A percentile compares a stretch with the other conserved stretches of the same genome.
Conservation (phyloP, 345 rosid genomes). For the Boechera stricta region DNA sequence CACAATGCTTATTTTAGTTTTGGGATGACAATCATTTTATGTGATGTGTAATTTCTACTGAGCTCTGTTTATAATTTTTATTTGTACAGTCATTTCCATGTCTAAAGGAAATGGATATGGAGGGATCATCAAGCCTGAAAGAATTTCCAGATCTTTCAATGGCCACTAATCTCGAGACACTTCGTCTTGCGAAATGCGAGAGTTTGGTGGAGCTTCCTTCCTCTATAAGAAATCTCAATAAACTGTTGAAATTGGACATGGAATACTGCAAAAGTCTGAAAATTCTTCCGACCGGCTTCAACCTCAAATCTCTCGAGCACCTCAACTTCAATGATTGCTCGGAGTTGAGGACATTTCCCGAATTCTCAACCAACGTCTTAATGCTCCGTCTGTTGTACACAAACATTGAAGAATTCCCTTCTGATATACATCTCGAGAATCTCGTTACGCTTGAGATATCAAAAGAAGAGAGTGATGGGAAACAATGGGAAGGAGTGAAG, state of each 20-base stretch:
- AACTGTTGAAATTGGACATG: background rate
- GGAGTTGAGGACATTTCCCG: background rate
- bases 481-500: no score
- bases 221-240: background rate
- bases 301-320: background rate
- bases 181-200: background rate
- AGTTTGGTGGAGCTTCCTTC: background rate
- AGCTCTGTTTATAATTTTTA: no score
- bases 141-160: background rate
- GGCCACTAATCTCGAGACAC: background rate
- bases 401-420: slow-evolving; percentile 20
- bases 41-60: no score
- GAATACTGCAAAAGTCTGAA: background rate
- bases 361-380: background rate
- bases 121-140: no score
- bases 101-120: background rate
- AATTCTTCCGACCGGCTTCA: background rate
- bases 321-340: background rate
- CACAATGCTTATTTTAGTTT: no score
- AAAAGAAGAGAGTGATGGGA: no score
- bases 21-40: no score
- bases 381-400: background rate
- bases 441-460: no score
- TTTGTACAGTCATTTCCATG: no score
- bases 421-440: background rate